A percentile compares a stretch with the other conserved stretches of the same genome.
These are phyloP conservation scores for Kodamaea nitidulidarum DNA, from an alignment of 805 yeast species.

Conservation along the genomic window DNA sequence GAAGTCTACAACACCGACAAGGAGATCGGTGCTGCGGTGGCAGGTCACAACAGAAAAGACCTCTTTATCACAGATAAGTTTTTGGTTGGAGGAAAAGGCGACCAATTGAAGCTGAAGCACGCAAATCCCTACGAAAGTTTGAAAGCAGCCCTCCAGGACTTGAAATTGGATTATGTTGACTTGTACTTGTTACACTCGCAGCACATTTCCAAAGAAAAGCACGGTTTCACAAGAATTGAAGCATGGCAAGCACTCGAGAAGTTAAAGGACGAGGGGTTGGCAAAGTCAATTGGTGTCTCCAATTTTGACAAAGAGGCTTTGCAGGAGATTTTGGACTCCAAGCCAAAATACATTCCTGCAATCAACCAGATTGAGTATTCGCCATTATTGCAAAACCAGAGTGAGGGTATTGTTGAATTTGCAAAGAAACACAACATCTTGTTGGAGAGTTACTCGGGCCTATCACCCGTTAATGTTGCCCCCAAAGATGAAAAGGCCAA, in stretches of 20 bases:
- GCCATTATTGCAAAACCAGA: constrained; percentile 78
- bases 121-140: constrained; percentile 40
- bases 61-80: constrained; percentile 61
- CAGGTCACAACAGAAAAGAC: constrained; percentile 38
- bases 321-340: constrained; percentile 63
- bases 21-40: constrained; percentile 49
- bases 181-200: constrained; percentile 51
- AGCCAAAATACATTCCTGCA: constrained; percentile 64
- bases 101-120: not conserved
- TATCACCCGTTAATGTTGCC: constrained; percentile 69
- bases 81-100: constrained; percentile 20
- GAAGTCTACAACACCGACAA: constrained; percentile 56
- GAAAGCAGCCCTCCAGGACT: constrained; percentile 32
- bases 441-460: constrained; percentile 72
- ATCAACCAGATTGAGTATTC: constrained; percentile 88
- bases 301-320: constrained; percentile 68
- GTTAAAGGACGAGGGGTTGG: constrained; percentile 58
- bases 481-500: constrained; percentile 51
- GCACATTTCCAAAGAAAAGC: constrained; percentile 24
- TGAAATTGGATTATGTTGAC: constrained; percentile 47
- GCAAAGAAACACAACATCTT: constrained; percentile 51
- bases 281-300: constrained; percentile 78
- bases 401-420: constrained; percentile 69
- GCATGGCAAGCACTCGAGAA: constrained; percentile 76
- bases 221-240: constrained; percentile 35